These are phyloP conservation scores for Parastagonospora nodorum DNA, from an alignment of 2,329 filamentous ascomycete genomes.

Conservation along the genomic window DNA sequence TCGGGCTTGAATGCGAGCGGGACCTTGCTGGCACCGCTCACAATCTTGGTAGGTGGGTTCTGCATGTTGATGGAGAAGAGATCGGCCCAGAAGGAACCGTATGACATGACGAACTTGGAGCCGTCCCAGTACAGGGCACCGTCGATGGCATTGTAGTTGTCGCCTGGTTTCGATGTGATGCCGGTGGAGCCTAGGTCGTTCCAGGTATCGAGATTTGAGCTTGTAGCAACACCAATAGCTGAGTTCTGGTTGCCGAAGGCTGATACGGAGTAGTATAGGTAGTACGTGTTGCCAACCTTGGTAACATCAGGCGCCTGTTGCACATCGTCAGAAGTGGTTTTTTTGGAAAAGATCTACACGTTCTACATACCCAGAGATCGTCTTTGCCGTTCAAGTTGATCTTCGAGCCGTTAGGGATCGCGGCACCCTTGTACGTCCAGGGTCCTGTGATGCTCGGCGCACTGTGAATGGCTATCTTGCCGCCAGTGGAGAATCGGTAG, in stretches of 20 bases:
- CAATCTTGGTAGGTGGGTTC: constrained; percentile 38
- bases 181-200: constrained; percentile 63
- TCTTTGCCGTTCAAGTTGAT: constrained; percentile 53
- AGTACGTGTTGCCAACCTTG: constrained; percentile 63
- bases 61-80: constrained; percentile 64
- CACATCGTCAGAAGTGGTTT: not conserved
- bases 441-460: constrained; percentile 55
- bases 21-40: constrained; percentile 40
- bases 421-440: constrained; percentile 56
- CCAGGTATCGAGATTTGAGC: constrained; percentile 60
- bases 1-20: constrained; percentile 61
- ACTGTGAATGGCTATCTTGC: constrained; percentile 56
- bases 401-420: constrained; percentile 53
- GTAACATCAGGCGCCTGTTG: constrained; percentile 67
- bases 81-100: constrained; percentile 72
- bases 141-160: constrained; percentile 60
- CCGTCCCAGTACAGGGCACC: constrained; percentile 49
- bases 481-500: constrained; percentile 60
- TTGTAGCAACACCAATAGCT: constrained; percentile 64
- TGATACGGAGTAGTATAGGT: constrained; percentile 70
- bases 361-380: constrained; percentile 56
- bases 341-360: not conserved
- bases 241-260: constrained; percentile 65
- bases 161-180: constrained; percentile 48
- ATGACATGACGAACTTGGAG: constrained; percentile 59